phyloP scores from a whole-genome alignment of 1,139 yeast genomes.

The Sugiyamaella grinbergsii region DNA sequence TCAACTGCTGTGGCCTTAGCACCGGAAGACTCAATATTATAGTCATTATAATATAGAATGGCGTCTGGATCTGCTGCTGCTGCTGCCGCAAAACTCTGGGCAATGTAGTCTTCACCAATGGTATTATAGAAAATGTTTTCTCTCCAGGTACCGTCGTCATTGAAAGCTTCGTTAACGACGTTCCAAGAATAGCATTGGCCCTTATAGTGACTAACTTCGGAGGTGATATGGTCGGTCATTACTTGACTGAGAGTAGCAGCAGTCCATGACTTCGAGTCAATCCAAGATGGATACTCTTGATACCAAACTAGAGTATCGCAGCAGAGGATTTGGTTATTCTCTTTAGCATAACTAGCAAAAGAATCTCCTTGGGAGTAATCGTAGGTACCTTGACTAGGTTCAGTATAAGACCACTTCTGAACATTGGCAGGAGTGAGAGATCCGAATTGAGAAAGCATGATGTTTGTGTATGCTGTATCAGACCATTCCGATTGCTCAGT shows the following conservation, averaged over 20 bases:
- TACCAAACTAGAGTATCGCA: constrained; percentile 22
- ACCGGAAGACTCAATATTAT: constrained; percentile 21
- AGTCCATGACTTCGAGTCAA: constrained; percentile 1
- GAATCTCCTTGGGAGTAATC: constrained; percentile 19
- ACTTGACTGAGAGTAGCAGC: constrained; percentile 4
- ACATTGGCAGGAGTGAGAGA: constrained; percentile 20
- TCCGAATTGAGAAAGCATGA: constrained; percentile 18
- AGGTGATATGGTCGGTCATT: constrained; percentile 19
- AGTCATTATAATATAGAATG: constrained; percentile 22
- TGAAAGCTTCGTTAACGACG: constrained; percentile 23
- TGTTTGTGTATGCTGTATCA: constrained; percentile 8
- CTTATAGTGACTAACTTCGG: constrained; percentile 20
- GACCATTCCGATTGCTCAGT: constrained; percentile 11
- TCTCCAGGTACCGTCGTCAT: constrained; percentile 22
- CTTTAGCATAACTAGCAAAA: constrained; percentile 15
- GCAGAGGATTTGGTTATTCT: constrained; percentile 15
- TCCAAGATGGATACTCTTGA: constrained; percentile 18
- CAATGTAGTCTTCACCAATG: constrained; percentile 19
- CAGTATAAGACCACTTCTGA: constrained; percentile 18
- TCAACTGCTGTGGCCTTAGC: constrained; percentile 21
- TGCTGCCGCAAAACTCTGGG: constrained; percentile 18
- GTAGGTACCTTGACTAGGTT: constrained; percentile 16
- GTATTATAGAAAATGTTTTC: constrained; percentile 22
- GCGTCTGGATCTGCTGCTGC: constrained; percentile 21
- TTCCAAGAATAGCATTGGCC: constrained; percentile 21